Percentiles rank a stretch among this genome's conserved stretches.
Conservation (phyloP, 805 yeast species). For the Yamadazyma laniorum region DNA sequence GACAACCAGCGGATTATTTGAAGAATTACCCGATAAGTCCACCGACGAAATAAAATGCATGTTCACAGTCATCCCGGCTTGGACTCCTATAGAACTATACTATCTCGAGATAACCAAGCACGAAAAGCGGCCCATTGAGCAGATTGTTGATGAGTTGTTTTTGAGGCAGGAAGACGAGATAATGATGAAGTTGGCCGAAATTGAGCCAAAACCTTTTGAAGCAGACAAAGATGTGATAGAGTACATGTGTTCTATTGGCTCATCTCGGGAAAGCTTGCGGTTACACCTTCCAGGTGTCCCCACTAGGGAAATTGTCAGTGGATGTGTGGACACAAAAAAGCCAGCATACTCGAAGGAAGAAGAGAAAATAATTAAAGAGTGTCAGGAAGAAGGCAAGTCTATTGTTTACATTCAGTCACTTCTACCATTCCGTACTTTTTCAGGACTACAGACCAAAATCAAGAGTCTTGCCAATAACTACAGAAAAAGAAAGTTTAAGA, state of each 20-base stretch:
- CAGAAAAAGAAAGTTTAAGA: slow-evolving; percentile 29
- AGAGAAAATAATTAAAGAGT: slow-evolving; percentile 13
- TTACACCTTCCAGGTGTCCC: slow-evolving; percentile 14
- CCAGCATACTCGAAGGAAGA: slow-evolving; percentile 15
- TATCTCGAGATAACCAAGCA: slow-evolving; percentile 10
- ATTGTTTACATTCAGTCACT: slow-evolving; percentile 22
- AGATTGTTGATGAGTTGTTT: slow-evolving; percentile 11
- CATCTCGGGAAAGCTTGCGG: slow-evolving; percentile 10
- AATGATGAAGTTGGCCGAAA: not conserved
- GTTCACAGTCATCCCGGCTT: not conserved
- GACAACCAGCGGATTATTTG: slow-evolving; percentile 13
- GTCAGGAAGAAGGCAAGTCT: slow-evolving; percentile 12
- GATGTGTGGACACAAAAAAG: slow-evolving; percentile 19
- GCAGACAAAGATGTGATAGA: slow-evolving; percentile 10
- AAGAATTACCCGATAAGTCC: slow-evolving; percentile 14
- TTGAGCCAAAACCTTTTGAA: slow-evolving; percentile 1
- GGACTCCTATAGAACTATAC: slow-evolving; percentile 5
- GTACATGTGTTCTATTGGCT: slow-evolving; percentile 8
- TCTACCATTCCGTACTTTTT: slow-evolving; percentile 12
- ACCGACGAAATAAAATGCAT: slow-evolving; percentile 12
- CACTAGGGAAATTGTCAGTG: slow-evolving; percentile 20
- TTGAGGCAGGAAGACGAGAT: slow-evolving; percentile 11
- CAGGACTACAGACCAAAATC: not conserved
- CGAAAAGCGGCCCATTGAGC: slow-evolving; percentile 1
- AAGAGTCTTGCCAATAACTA: slow-evolving; percentile 3